Evolutionary conservation across 2,329 filamentous ascomycete species (phyloP).

Genomic region (Aspergillus tanneri): DNA sequence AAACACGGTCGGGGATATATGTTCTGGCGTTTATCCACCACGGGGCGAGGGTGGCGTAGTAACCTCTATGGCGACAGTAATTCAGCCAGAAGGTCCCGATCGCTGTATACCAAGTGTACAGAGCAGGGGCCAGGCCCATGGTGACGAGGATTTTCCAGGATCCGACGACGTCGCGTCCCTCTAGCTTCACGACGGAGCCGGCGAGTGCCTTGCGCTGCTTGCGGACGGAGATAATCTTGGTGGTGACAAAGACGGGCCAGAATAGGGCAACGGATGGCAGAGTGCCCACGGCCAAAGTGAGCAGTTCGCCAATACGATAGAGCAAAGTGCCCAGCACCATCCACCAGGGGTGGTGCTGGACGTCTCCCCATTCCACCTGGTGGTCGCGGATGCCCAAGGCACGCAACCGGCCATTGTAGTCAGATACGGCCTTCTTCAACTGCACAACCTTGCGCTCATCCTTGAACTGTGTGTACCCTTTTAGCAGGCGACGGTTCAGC

Average conservation of each 20-base stretch:
- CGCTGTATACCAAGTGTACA: constrained; percentile 79
- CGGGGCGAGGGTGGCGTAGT: constrained; percentile 26
- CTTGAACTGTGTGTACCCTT: constrained; percentile 91
- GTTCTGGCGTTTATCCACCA: neutral
- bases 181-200: constrained; percentile 82
- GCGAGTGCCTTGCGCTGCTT: constrained; percentile 83
- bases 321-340: constrained; percentile 70
- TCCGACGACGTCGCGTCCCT: constrained; percentile 84
- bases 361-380: constrained; percentile 75
- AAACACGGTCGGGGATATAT: constrained; percentile 70
- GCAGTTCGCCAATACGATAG: constrained; percentile 76
- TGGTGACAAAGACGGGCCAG: constrained; percentile 79
- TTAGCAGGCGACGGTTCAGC: constrained; percentile 83
- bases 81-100: constrained; percentile 75
- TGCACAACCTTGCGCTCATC: constrained; percentile 79
- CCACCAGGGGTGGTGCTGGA: constrained; percentile 73
- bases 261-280: constrained; percentile 86
- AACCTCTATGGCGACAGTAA: constrained; percentile 77
- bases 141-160: constrained; percentile 91
- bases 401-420: constrained; percentile 83
- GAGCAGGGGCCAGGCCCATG: constrained; percentile 73
- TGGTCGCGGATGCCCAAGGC: constrained; percentile 88
- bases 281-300: constrained; percentile 73
- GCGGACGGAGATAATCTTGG: constrained; percentile 75
- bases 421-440: constrained; percentile 71